phyloP scores from a whole-genome alignment of 805 yeast genomes.

The Candida broadrunensis region DNA sequence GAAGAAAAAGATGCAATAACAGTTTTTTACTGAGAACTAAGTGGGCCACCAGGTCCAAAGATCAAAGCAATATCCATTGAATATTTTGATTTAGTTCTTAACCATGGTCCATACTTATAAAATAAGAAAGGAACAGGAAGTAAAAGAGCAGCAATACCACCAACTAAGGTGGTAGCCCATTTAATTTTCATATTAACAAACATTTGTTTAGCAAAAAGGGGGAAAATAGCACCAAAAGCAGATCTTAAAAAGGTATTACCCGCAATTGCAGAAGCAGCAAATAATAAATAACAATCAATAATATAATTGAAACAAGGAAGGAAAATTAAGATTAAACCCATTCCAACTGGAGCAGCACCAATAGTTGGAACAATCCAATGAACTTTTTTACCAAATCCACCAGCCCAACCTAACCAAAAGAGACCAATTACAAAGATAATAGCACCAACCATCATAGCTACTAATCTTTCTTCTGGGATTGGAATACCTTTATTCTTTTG shows the following conservation, averaged over 20 bases:
- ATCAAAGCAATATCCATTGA: not conserved
- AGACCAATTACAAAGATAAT: constrained; percentile 71
- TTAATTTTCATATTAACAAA: constrained; percentile 46
- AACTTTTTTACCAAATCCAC: constrained; percentile 61
- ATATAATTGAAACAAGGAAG: constrained; percentile 58
- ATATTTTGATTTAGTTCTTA: constrained; percentile 16
- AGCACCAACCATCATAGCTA: constrained; percentile 72
- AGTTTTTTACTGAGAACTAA: not conserved
- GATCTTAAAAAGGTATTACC: constrained; percentile 61
- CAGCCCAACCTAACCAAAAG: constrained; percentile 87
- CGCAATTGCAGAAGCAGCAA: constrained; percentile 63
- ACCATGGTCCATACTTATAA: constrained; percentile 42
- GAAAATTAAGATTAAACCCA: constrained; percentile 54
- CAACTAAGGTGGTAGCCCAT: constrained; percentile 56
- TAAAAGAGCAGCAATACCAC: constrained; percentile 47
- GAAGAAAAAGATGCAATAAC: not conserved
- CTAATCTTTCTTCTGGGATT: constrained; percentile 76
- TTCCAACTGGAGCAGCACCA: constrained; percentile 38
- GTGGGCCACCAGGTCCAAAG: not conserved
- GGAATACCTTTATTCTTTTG: constrained; percentile 50
- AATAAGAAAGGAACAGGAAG: constrained; percentile 58
- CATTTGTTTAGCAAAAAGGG: constrained; percentile 55
- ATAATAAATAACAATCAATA: constrained; percentile 55
- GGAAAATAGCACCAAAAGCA: constrained; percentile 58
- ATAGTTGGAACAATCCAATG: constrained; percentile 72